phyloP scores from a whole-genome alignment of 2,329 filamentous ascomycete genomes.

The Whalleya microplaca region DNA sequence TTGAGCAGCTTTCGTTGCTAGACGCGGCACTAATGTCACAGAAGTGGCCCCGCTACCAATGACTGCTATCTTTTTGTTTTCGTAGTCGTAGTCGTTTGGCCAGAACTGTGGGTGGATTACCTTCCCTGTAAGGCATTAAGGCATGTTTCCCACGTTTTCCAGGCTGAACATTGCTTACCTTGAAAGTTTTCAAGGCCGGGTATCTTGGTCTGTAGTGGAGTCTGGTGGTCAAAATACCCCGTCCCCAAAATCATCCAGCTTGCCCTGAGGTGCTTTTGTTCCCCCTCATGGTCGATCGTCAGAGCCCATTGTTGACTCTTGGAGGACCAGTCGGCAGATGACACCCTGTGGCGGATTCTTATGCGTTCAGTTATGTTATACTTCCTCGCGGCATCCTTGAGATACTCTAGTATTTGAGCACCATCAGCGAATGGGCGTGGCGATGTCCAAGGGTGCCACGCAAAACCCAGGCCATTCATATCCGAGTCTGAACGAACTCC shows the following conservation, averaged over 20 bases:
- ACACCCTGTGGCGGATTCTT: conserved; percentile 52
- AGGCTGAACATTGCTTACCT: too few species aligned
- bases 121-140: conserved; percentile 57
- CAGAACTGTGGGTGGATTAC: conserved; percentile 69
- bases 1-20: conserved; percentile 63
- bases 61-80: conserved; percentile 68
- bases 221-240: conserved; percentile 67
- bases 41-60: conserved; percentile 81
- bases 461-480: conserved; percentile 64
- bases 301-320: conserved; percentile 57
- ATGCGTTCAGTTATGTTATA: conserved; percentile 58
- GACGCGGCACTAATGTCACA: conserved; percentile 71
- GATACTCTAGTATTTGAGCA: conserved; percentile 54
- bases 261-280: conserved; percentile 46
- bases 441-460: conserved; percentile 60
- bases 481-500: conserved; percentile 57
- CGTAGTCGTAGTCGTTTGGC: conserved; percentile 68
- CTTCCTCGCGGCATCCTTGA: conserved; percentile 51
- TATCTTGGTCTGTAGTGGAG: conserved; percentile 55
- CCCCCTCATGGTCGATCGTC: too few species aligned
- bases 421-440: conserved; percentile 20
- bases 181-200: conserved; percentile 61
- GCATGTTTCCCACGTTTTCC: too few species aligned
- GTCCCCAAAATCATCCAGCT: conserved; percentile 61
- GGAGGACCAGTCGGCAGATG: conserved; percentile 57